These are phyloP conservation scores for Solanum medicagineum DNA, from an alignment of 257 asterid species.

Conservation along the genomic window DNA sequence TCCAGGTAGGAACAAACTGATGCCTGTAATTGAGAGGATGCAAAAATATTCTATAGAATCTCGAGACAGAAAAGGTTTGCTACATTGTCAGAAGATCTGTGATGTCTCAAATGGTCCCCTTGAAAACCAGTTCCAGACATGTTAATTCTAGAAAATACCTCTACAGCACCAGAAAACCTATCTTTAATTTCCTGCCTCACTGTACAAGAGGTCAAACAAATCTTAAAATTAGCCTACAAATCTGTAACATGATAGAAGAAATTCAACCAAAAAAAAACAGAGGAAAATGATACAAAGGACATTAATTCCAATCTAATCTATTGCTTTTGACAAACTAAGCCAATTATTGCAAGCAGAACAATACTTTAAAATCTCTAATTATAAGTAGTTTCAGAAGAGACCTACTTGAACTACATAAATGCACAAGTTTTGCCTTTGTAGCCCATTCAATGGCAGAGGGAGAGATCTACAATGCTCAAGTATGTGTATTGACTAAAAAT, in stretches of 20 bases:
- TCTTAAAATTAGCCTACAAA: not conserved
- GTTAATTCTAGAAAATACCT: constrained; percentile 45
- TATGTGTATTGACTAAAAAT: not conserved
- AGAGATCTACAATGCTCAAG: not conserved
- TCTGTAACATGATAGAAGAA: not conserved
- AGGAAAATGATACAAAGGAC: not conserved
- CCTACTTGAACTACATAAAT: not conserved
- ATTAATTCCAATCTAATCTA: not conserved
- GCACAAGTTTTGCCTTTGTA: not conserved
- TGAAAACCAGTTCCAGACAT: constrained; percentile 39
- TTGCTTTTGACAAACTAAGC: not conserved
- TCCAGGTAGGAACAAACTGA: not conserved
- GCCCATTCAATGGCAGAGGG: not conserved
- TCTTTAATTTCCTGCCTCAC: too few relatives aligned
- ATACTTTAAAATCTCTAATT: not conserved
- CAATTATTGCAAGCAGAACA: not conserved
- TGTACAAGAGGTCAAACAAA: not conserved
- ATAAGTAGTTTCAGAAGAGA: not conserved
- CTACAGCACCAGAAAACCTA: constrained; percentile 49
- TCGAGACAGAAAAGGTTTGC: too few relatives aligned
- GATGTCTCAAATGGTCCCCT: constrained; percentile 49
- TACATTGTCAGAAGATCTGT: constrained; percentile 37
- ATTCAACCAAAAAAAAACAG: not conserved
- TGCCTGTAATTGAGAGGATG: not conserved
- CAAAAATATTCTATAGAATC: not conserved